Evolutionary conservation across 139 green algal species (phyloP).

Genomic region (Spirogloea muscicola): DNA sequence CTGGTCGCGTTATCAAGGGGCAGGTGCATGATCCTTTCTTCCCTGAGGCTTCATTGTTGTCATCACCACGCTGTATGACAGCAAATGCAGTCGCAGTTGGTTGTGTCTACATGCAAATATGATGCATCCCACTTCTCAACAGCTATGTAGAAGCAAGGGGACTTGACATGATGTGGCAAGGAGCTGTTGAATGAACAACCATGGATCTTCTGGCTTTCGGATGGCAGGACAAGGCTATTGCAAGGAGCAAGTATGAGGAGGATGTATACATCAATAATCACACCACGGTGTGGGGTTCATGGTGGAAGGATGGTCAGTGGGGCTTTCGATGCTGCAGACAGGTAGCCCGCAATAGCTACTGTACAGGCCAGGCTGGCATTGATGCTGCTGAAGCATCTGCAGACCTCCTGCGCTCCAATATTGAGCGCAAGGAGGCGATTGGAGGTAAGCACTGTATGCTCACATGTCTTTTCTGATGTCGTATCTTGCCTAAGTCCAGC

Average conservation of each 20-base stretch:
- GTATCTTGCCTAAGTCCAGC: too few species aligned
- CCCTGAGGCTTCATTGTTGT: too few species aligned
- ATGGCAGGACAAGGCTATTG: constrained; percentile 37
- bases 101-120: too few species aligned
- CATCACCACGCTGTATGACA: too few species aligned
- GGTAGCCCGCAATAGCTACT: constrained; percentile 86
- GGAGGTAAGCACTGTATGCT: constrained; percentile 27
- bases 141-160: too few species aligned
- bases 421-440: constrained; percentile 54
- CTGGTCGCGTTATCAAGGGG: constrained; percentile 54
- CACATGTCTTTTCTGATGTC: neutral
- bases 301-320: constrained; percentile 84
- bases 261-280: constrained; percentile 93
- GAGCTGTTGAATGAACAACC: too few species aligned
- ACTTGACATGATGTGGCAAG: too few species aligned
- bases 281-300: constrained; percentile 91
- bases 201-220: too few species aligned
- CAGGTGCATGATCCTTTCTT: constrained; percentile 40
- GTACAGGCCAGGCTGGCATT: constrained; percentile 65
- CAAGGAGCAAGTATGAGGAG: constrained; percentile 83
- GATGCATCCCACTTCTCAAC: too few species aligned
- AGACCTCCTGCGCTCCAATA: constrained; percentile 62
- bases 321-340: constrained; percentile 92
- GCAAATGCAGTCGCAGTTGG: too few species aligned
- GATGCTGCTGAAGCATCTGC: constrained; percentile 44